Base-by-base conservation (phyloP, 306 rosid species). In the Trifolium pratense region DNA sequence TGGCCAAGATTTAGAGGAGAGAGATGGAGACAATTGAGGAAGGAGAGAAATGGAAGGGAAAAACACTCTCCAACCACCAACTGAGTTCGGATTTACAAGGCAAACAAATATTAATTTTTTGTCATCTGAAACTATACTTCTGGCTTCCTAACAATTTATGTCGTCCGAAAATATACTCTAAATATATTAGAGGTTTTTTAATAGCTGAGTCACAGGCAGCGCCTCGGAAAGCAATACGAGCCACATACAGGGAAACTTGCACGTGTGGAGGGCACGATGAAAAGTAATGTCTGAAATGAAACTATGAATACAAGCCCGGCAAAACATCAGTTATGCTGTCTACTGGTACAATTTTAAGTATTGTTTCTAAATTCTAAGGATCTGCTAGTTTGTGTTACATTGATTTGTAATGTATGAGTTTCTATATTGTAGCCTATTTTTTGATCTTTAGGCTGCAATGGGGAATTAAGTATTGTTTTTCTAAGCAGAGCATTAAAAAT, bases 341-440 rank as follows among this genome's bases (percentile, higher is more conserved):
- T 16, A 59, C 66, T 60, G 70, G 72, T 73, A 79, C 68, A 80
- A 57, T 62, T 68, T 74, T 65, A 70, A 56, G 31, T 48, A 62
- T 14, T 57, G 40, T 29, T 59, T 14, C 65, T 59, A 59, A 56
- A 59, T 37, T 75, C 79, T 68, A 63, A 16, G 45, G 42, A 74
- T 74, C 31, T 45, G 42, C 69, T 78, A 55, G 53, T 6, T 63
- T 53, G 13, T 43, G 61, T 49, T 42, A 48, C 57, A 74, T 56
- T 74, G 78, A 74, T 69, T 68, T 23, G 53, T 66, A 64, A 73
- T 11, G 71, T 85, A 76, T 78, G 39, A 61, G 75, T 65, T 78
- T 71, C 60, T 26, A 56, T 77, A 42, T 53, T 11, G 71, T 70
- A 75, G 64, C 53, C 62, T 32, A 58, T 70, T 52, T 71, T 73